Percentiles rank a stretch among this genome's conserved stretches.
phyloP scores from a whole-genome alignment of 73 alveolate species.

The Uronychia setigera region DNA sequence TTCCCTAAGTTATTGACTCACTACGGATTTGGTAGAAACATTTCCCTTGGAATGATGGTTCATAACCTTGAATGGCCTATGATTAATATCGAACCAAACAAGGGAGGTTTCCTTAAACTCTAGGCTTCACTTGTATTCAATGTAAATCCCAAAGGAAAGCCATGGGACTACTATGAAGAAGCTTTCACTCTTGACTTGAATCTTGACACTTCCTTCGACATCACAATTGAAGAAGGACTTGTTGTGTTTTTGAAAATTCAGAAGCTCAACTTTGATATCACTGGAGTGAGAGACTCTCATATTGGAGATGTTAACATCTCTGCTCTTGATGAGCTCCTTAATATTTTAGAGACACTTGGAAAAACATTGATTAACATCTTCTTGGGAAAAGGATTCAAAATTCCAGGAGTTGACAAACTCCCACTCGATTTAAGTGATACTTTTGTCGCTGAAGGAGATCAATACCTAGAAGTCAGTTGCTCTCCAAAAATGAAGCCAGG shows the following conservation, averaged over 20 bases:
- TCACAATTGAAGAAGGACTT: neutral
- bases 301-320: neutral
- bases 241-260: neutral
- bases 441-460: neutral
- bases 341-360: neutral
- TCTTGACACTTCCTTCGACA: neutral
- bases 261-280: neutral
- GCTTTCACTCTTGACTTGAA: too few relatives aligned
- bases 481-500: neutral
- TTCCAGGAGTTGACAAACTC: neutral
- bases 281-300: neutral
- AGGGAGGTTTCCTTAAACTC: too few relatives aligned
- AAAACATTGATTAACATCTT: neutral
- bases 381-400: neutral
- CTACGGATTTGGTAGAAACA: neutral
- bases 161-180: too few relatives aligned
- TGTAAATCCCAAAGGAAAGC: too few relatives aligned
- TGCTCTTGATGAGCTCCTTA: neutral
- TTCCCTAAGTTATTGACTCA: neutral
- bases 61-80: too few relatives aligned
- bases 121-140: too few relatives aligned
- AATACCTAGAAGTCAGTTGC: neutral
- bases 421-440: neutral
- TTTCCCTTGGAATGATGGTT: too few relatives aligned
- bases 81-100: too few relatives aligned